Conservation (phyloP, 2,329 filamentous ascomycete species). For the Colletotrichum simmondsii region DNA sequence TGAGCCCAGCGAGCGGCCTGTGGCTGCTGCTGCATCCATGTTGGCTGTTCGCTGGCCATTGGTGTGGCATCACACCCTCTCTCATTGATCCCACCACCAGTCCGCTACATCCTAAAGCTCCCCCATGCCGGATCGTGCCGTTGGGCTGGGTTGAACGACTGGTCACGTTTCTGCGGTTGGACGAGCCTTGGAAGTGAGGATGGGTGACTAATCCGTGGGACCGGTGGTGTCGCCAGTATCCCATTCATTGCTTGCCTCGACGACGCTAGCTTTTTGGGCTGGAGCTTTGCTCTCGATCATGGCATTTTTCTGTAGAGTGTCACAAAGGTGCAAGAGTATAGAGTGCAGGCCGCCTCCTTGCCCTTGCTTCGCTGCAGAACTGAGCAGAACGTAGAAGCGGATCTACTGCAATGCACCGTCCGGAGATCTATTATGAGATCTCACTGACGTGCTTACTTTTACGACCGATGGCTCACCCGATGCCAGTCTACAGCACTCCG, state of each 20-base stretch:
- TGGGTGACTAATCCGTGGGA: conserved; percentile 14
- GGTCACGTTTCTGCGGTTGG: neutral
- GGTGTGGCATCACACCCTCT: neutral
- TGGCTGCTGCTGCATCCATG: neutral
- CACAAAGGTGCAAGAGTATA: no score
- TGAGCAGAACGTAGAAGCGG: neutral
- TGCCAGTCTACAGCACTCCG: neutral
- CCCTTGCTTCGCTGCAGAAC: neutral
- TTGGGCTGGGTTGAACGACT: conserved; percentile 2
- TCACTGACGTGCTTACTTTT: neutral
- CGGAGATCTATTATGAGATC: neutral
- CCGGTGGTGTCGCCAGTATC: neutral
- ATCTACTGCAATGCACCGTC: neutral
- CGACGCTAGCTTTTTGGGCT: neutral
- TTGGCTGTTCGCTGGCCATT: neutral
- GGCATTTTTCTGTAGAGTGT: neutral
- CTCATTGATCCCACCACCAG: neutral
- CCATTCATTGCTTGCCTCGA: neutral
- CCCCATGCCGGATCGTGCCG: conserved; percentile 11
- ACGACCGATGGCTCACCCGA: no score
- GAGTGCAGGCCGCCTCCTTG: neutral
- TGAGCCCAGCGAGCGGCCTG: neutral
- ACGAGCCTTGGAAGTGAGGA: neutral
- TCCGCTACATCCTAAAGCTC: neutral
- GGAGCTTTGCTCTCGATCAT: neutral